Conservation (phyloP, 2,329 filamentous ascomycete genomes). For the Pyrenochaeta sp. region DNA sequence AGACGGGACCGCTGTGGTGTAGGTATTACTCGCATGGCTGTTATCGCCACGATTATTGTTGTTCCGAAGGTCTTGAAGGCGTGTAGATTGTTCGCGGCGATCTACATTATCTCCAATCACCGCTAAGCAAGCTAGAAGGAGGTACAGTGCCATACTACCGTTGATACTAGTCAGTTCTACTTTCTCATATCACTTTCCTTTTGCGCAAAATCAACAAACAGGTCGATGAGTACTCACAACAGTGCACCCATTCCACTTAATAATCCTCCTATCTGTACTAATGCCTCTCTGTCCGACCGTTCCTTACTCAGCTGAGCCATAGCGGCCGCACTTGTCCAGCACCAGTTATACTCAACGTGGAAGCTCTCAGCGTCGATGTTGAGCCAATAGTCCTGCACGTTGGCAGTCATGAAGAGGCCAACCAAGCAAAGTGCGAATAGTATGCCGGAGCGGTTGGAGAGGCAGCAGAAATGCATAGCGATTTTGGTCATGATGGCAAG, state of each 20-base stretch:
- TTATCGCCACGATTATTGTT: neutral
- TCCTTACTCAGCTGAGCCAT: neutral
- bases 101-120: neutral
- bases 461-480: neutral
- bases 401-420: neutral
- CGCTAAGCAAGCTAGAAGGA: neutral
- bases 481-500: neutral
- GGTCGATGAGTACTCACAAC: neutral
- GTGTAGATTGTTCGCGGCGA: neutral
- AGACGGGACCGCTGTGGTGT: neutral
- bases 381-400: neutral
- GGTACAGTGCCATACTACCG: neutral
- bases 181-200: neutral
- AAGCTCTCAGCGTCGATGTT: neutral
- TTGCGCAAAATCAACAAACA: neutral
- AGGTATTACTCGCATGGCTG: neutral
- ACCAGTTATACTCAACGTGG: neutral
- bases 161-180: neutral
- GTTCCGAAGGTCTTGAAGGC: neutral
- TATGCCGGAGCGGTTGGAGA: slow-evolving; percentile 5
- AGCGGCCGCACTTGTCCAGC: neutral
- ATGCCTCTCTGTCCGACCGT: neutral
- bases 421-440: neutral
- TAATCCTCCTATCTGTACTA: neutral
- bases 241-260: neutral